Evolutionary conservation across 305 asterid species (phyloP).

Genomic region (Fraxinus floribunda): DNA sequence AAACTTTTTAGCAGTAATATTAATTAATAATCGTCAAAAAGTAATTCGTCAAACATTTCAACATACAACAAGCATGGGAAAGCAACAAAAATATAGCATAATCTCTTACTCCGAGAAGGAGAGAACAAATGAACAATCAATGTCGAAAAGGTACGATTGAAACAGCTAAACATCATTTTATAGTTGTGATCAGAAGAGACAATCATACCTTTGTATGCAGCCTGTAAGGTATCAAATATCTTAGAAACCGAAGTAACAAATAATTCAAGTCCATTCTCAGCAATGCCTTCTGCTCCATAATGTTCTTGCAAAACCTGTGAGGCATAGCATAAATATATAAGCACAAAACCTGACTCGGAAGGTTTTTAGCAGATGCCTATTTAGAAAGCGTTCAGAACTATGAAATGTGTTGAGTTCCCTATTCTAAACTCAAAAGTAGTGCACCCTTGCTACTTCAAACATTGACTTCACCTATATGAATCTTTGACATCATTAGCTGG

Average conservation of each 20-base stretch:
- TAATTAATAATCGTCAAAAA: conserved; percentile 5
- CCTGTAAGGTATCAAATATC: conserved; percentile 58
- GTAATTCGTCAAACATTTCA: neutral
- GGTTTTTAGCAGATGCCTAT: conserved; percentile 15
- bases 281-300: conserved; percentile 62
- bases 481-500: neutral
- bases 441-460: conserved; percentile 3
- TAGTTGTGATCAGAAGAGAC: conserved; percentile 11
- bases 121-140: neutral
- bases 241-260: conserved; percentile 61
- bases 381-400: neutral
- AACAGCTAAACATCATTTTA: neutral
- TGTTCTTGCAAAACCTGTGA: conserved; percentile 65
- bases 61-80: conserved; percentile 13
- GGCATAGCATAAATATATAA: conserved; percentile 10
- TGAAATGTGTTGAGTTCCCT: neutral
- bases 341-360: conserved; percentile 15
- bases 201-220: conserved; percentile 57
- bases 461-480: neutral
- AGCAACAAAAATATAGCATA: neutral
- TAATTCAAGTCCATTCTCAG: conserved; percentile 59
- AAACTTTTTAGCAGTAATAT: neutral
- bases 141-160: neutral
- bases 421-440: conserved; percentile 9
- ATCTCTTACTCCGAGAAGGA: neutral